Evolutionary conservation across 2,329 filamentous ascomycete species (phyloP), one percentile per base, ranked within the genome.

Genomic region (Fusarium sp.): DNA sequence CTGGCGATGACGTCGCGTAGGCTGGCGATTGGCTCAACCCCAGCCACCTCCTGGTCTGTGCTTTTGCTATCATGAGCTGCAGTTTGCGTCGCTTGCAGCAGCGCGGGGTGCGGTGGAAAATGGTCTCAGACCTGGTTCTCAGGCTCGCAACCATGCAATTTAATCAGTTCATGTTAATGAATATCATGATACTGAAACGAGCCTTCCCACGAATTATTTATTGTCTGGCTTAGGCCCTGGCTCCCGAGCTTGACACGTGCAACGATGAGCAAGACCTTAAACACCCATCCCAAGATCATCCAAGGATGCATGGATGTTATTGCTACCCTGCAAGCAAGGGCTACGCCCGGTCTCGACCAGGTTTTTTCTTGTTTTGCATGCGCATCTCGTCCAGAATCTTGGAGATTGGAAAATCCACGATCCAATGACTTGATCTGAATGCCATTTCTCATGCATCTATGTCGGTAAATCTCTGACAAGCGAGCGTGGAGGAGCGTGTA

Each of bases 31-130:
- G 73, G 73, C 32, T 40, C 47, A 74, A 63, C n/a, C 40, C 27
- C 38, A 65, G 25, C 17, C 30, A 40, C 33, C 17, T 15, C 10
- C 12, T 54, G 43, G 70, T 66, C 72, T 54, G 70, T 75, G 72
- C 72, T 69, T 57, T 52, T 54, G 43, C 60, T 65, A 57, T 59
- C 57, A 33, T 43, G 60, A 59, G 50, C 62, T 68, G 14, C 57
- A 73, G 67, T 57, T 74, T 71, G 62, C 60, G 71, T 73, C 74
- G 64, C 68, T 68, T 72, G 71, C 63, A 60, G 59, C 57, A 43
- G 68, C 56, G 65, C 30, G 57, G 70, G 69, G 69, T 52, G 45
- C 9, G 22, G 47, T 59, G 61, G 43, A 60, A 52, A 25, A 33
- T 40, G 32, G 58, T 40, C 57, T 22, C 56, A 27, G 56, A 25